A percentile compares a stretch with the other conserved stretches of the same genome.
Conservation (phyloP, 2,329 filamentous ascomycete species). For the Dendryphion nanum region DNA sequence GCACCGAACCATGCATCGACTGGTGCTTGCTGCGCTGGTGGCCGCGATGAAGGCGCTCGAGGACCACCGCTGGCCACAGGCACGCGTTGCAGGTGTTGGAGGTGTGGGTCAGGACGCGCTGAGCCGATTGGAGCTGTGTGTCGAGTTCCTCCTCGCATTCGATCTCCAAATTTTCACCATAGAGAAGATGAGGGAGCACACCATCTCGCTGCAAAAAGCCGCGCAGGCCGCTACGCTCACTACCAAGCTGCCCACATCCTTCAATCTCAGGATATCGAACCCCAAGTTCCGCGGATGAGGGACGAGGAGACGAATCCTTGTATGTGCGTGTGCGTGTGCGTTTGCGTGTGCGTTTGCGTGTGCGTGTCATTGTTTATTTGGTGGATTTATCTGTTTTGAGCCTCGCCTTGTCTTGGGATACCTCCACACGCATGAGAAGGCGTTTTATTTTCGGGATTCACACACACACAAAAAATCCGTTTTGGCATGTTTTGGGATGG, state of each 20-base stretch:
- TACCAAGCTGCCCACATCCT: slow-evolving; percentile 31
- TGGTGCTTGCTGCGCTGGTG: slow-evolving; percentile 78
- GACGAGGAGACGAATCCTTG: too few species aligned
- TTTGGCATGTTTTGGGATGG: too few species aligned
- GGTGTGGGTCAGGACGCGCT: slow-evolving; percentile 82
- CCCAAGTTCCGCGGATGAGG: slow-evolving; percentile 25
- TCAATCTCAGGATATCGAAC: slow-evolving; percentile 29
- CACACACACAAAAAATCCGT: too few species aligned
- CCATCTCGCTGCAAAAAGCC: slow-evolving; percentile 38
- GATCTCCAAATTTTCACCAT: slow-evolving; percentile 40
- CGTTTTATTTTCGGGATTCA: too few species aligned
- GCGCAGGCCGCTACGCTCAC: slow-evolving; percentile 37
- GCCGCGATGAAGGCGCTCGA: slow-evolving; percentile 96
- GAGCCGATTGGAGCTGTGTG: slow-evolving; percentile 78
- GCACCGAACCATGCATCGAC: slow-evolving; percentile 77
- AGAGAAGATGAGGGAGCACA: slow-evolving; percentile 34
- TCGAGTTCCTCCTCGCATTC: slow-evolving; percentile 49
- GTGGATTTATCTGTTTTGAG: not conserved
- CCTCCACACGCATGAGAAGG: not conserved
- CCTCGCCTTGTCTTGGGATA: too few species aligned
- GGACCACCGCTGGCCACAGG: slow-evolving; percentile 83
- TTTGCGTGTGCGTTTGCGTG: too few species aligned
- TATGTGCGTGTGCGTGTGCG: too few species aligned
- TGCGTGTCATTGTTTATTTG: too few species aligned
- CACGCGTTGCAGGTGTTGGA: slow-evolving; percentile 80